A percentile compares a stretch with the other conserved stretches of the same genome.
Conservation (phyloP, 805 yeast genomes). For the Zygosaccharomyces pseudorouxii region DNA sequence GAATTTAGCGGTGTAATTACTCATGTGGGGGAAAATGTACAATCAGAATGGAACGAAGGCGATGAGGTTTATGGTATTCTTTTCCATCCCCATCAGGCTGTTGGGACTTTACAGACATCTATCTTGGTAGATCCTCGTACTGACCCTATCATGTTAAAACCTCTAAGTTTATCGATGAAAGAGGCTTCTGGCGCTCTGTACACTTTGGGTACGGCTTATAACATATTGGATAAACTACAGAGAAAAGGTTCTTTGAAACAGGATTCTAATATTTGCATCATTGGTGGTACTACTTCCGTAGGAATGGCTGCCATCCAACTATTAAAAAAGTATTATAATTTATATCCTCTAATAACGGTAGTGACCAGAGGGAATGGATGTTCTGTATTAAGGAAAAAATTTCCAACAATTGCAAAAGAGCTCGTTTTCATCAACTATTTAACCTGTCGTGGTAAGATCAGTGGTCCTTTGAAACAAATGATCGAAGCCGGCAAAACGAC, state of each 20-base stretch:
- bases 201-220: conserved; percentile 59
- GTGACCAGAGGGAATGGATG: conserved; percentile 54
- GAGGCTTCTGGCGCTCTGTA: conserved; percentile 65
- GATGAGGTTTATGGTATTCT: conserved; percentile 62
- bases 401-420: conserved; percentile 39
- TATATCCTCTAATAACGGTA: conserved; percentile 47
- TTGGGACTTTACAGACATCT: conserved; percentile 57
- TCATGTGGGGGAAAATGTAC: conserved; percentile 48
- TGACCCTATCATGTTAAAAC: conserved; percentile 47
- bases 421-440: conserved; percentile 36
- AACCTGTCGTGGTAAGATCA: conserved; percentile 32
- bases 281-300: conserved; percentile 78
- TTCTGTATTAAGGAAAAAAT: conserved; percentile 37
- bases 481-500: conserved; percentile 35
- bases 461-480: conserved; percentile 31
- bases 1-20: conserved; percentile 61
- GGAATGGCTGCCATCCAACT: conserved; percentile 61
- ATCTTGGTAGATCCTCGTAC: conserved; percentile 48
- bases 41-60: conserved; percentile 45
- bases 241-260: conserved; percentile 31
- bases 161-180: conserved; percentile 42
- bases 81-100: conserved; percentile 46
- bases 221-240: conserved; percentile 36
- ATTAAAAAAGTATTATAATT: conserved; percentile 47
- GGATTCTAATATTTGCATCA: conserved; percentile 50